These are phyloP conservation scores for Anastatica hierochuntica DNA, from an alignment of 345 rosid species.

Conservation along the genomic window DNA sequence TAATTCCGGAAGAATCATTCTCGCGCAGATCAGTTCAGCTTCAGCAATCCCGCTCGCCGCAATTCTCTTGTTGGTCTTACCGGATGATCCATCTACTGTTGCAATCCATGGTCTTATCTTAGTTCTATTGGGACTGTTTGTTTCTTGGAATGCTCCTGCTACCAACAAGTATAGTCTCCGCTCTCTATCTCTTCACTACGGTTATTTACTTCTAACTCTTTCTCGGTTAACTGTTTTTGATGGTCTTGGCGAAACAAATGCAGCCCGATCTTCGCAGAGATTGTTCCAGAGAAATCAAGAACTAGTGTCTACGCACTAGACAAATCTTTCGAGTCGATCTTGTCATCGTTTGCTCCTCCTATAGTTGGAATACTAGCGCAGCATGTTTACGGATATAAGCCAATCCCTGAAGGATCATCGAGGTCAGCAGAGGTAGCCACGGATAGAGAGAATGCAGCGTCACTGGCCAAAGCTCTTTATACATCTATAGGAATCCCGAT, in stretches of 20 bases:
- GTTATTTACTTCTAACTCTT: not conserved
- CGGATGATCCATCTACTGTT: slow-evolving; percentile 64
- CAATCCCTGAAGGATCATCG: slow-evolving; percentile 42
- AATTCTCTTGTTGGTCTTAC: slow-evolving; percentile 56
- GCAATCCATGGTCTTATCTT: slow-evolving; percentile 45
- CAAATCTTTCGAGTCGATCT: slow-evolving; percentile 64
- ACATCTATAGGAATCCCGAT: slow-evolving; percentile 68
- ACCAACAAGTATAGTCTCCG: slow-evolving; percentile 65
- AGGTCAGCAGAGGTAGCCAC: slow-evolving; percentile 36
- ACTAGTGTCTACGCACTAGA: slow-evolving; percentile 87
- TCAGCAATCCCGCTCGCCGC: slow-evolving; percentile 86
- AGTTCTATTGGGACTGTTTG: slow-evolving; percentile 50
- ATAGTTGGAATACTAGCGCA: slow-evolving; percentile 77
- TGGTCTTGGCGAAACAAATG: slow-evolving; percentile 5
- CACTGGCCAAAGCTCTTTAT: slow-evolving; percentile 72
- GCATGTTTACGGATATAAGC: slow-evolving; percentile 73
- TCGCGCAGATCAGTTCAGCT: slow-evolving; percentile 82
- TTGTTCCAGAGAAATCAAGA: slow-evolving; percentile 71
- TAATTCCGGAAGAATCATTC: slow-evolving; percentile 71
- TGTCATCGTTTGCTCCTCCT: slow-evolving; percentile 89
- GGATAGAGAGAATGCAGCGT: slow-evolving; percentile 67
- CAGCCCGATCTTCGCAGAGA: slow-evolving; percentile 96
- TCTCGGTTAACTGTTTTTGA: not conserved
- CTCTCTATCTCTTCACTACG: slow-evolving; percentile 1
- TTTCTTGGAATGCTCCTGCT: slow-evolving; percentile 87